A percentile compares a stretch with the other conserved stretches of the same genome.
These are phyloP conservation scores for Geoglossum glabrum DNA, from an alignment of 495 filamentous ascomycete species.

Conservation along the genomic window DNA sequence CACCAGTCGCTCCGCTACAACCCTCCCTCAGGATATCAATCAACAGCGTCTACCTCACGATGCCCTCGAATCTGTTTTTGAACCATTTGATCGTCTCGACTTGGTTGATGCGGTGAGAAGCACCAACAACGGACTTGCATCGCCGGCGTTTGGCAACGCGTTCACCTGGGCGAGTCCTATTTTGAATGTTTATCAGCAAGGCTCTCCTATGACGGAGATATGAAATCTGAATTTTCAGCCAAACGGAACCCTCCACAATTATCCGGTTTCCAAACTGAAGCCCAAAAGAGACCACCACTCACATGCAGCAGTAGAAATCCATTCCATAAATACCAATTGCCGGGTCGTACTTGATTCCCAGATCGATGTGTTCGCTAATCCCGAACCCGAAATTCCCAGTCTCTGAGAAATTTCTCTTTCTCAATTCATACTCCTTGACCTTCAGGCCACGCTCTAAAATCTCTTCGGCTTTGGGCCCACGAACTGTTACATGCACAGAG, in stretches of 20 bases:
- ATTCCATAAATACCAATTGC: slow-evolving; percentile 99
- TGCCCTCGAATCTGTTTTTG: slow-evolving; percentile 98
- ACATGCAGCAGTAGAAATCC: slow-evolving; percentile 99
- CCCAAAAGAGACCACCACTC: slow-evolving; percentile 15
- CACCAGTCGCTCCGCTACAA: background rate
- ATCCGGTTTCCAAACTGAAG: background rate
- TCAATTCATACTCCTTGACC: slow-evolving; percentile 99
- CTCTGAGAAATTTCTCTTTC: slow-evolving; percentile 98
- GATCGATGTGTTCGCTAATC: slow-evolving; percentile 99
- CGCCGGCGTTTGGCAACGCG: slow-evolving; percentile 90
- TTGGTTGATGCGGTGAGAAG: slow-evolving; percentile 78
- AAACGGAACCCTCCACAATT: background rate
- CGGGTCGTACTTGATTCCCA: slow-evolving; percentile 99
- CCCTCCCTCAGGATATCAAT: background rate
- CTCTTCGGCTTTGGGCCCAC: slow-evolving; percentile 99
- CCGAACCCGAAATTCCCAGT: slow-evolving; percentile 99
- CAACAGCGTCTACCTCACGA: slow-evolving; percentile 51
- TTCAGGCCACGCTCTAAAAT: slow-evolving; percentile 99
- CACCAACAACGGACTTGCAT: slow-evolving; percentile 65
- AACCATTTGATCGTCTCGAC: slow-evolving; percentile 96
- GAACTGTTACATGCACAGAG: slow-evolving; percentile 97
- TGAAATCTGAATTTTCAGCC: background rate
- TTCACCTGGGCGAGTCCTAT: slow-evolving; percentile 84
- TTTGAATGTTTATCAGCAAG: background rate
- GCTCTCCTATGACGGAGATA: background rate